A percentile compares a stretch with the other conserved stretches of the same genome.
These are phyloP conservation scores for Diddensiella caesifluorescens DNA, from an alignment of 805 yeast genomes.

Conservation along the genomic window DNA sequence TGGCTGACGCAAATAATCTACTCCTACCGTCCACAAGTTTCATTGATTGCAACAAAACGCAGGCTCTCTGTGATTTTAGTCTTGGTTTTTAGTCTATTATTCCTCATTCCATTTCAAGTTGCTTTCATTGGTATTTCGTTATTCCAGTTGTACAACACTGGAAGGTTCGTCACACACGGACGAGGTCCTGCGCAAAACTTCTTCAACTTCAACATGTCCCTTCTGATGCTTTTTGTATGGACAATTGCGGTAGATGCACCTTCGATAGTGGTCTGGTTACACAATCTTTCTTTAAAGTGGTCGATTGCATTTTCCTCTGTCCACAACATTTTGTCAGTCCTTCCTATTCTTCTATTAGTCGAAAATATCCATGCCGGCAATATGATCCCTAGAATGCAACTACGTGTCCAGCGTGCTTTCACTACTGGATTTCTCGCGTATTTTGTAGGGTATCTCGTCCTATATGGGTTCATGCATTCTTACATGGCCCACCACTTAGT, in stretches of 20 bases:
- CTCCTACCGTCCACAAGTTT: slow-evolving; percentile 1
- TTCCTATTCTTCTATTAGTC: slow-evolving; percentile 16
- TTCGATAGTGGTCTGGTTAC: slow-evolving; percentile 72
- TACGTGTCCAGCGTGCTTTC: slow-evolving; percentile 8
- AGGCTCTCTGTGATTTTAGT: not conserved
- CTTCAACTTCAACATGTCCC: slow-evolving; percentile 54
- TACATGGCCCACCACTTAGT: slow-evolving; percentile 77
- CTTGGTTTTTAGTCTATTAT: not conserved
- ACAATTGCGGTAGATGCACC: slow-evolving; percentile 74
- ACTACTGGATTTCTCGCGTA: slow-evolving; percentile 43
- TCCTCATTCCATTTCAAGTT: slow-evolving; percentile 66
- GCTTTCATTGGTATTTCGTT: slow-evolving; percentile 56
- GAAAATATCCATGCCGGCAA: slow-evolving; percentile 46
- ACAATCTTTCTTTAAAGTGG: slow-evolving; percentile 48
- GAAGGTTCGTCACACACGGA: slow-evolving; percentile 12
- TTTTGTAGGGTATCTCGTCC: slow-evolving; percentile 51
- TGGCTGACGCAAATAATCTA: not conserved
- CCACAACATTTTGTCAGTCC: slow-evolving; percentile 40
- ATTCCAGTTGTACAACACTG: slow-evolving; percentile 30
- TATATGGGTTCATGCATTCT: slow-evolving; percentile 74
- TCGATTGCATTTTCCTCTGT: slow-evolving; percentile 54
- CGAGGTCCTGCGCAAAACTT: slow-evolving; percentile 24
- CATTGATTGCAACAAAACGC: not conserved
- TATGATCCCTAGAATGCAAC: slow-evolving; percentile 39
- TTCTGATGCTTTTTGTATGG: slow-evolving; percentile 67